These are phyloP conservation scores for Zygosaccharomyces pseudobailii DNA, from an alignment of 1,139 yeast genomes.

Conservation along the genomic window DNA sequence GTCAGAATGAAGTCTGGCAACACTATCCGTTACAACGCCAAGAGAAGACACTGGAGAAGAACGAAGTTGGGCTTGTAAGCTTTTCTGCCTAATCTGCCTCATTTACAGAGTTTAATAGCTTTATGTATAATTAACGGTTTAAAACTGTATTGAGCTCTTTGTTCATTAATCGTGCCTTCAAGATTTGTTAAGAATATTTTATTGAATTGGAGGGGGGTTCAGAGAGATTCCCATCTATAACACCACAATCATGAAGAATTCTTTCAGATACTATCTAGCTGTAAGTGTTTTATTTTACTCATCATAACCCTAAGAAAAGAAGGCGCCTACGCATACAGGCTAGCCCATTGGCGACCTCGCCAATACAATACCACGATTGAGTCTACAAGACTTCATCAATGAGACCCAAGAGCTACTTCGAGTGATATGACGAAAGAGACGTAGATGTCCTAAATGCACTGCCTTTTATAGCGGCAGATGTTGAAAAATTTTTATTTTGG, in stretches of 20 bases:
- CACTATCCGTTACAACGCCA: slow-evolving; percentile 98
- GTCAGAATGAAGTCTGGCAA: slow-evolving; percentile 97
- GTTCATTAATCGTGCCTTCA: background rate
- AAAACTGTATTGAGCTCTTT: slow-evolving; percentile 1
- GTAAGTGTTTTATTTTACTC: slow-evolving; percentile 28
- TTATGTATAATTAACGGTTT: slow-evolving; percentile 13
- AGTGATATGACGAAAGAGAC: background rate
- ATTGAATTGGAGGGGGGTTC: slow-evolving; percentile 6
- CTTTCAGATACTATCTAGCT: slow-evolving; percentile 37
- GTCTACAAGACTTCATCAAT: background rate
- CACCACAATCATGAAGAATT: slow-evolving; percentile 30
- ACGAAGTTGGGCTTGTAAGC: slow-evolving; percentile 96
- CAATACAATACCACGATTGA: background rate
- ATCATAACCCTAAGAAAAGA: slow-evolving; percentile 17
- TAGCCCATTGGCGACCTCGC: background rate
- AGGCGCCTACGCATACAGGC: background rate
- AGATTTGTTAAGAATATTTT: background rate
- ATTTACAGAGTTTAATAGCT: slow-evolving; percentile 5
- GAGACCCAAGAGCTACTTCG: too few species aligned
- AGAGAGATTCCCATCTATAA: slow-evolving; percentile 24
- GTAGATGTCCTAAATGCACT: background rate
- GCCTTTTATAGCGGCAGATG: background rate
- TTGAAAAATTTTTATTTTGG: background rate
- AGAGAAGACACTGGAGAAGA: slow-evolving; percentile 99
- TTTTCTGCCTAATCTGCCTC: background rate